A percentile compares a stretch with the other conserved stretches of the same genome.
Evolutionary conservation across 208 protist species (phyloP).

Genomic region (Leishmania turanica): DNA sequence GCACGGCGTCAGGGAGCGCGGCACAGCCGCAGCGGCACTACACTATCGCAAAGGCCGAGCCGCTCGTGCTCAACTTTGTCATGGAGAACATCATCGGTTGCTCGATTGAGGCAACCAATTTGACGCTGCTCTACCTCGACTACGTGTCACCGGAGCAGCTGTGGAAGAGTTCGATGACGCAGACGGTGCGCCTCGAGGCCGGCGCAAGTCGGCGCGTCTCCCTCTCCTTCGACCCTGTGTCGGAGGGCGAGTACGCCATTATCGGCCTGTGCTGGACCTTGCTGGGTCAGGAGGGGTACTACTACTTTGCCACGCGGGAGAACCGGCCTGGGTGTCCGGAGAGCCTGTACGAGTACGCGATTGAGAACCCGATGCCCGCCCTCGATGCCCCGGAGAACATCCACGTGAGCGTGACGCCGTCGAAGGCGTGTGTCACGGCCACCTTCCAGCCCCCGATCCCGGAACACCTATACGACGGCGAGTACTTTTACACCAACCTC

Average conservation of each 20-base stretch:
- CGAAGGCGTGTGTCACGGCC: slow-evolving; percentile 60
- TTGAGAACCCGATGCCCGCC: slow-evolving; percentile 62
- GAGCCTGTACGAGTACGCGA: slow-evolving; percentile 74
- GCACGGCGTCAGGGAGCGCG: not conserved
- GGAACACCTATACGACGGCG: slow-evolving; percentile 66
- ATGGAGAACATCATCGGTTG: slow-evolving; percentile 69
- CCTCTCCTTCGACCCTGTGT: slow-evolving; percentile 57
- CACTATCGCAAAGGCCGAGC: slow-evolving; percentile 57
- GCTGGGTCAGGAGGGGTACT: slow-evolving; percentile 67
- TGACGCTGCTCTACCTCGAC: slow-evolving; percentile 73
- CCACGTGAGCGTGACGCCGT: slow-evolving; percentile 58
- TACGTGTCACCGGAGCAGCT: slow-evolving; percentile 50
- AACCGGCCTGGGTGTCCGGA: slow-evolving; percentile 43
- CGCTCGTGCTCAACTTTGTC: slow-evolving; percentile 61
- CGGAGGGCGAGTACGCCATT: slow-evolving; percentile 71
- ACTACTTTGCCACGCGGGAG: slow-evolving; percentile 79
- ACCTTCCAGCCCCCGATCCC: slow-evolving; percentile 65
- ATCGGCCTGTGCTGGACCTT: slow-evolving; percentile 78
- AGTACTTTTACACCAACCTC: slow-evolving; percentile 74
- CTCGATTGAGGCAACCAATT: slow-evolving; percentile 41
- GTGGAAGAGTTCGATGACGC: slow-evolving; percentile 69
- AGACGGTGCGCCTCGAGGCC: slow-evolving; percentile 48
- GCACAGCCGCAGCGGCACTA: slow-evolving; percentile 24
- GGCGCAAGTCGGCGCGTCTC: slow-evolving; percentile 39
- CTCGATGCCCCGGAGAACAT: slow-evolving; percentile 71